Base-by-base conservation (phyloP, 768 basidiomycete species). In the Pisolithus sp. region DNA sequence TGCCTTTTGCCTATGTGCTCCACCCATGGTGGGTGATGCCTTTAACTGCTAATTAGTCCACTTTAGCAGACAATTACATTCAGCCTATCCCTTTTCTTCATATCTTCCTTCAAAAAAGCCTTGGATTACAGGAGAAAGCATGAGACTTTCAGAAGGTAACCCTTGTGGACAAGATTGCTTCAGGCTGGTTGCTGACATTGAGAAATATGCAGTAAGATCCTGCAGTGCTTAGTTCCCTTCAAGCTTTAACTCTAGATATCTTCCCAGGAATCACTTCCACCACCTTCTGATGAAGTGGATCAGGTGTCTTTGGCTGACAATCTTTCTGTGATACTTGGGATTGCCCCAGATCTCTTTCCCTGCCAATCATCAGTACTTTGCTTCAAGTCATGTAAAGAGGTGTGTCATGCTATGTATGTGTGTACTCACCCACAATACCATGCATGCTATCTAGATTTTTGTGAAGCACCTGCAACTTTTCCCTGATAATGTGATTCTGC, bases 321-420 rank as follows among this genome's bases (percentile, higher is more conserved):
- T 2, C 61, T 80, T 1, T 44, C 58, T 13, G 70, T 69, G 31
- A 52, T 78, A 0, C 59, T 82, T 9, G 69, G 67, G 13, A 57
- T 78, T 26, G 60, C 69, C 10, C 78, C 81, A 7, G 74, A 81
- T 50, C 53, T 72, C 20, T 55, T 61, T 17, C 79, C 80, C 0
- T 83, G 82, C 53, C 68, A 78, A 54, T 54, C 82, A 24, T 74
- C 80, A 18, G 54, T 66, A 1, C 70, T 82, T 28, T 76, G 75
- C 44, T 68, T 73, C 10, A 76, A 71, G 52, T 69, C 72, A 9
- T 83, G 81, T 51, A 62, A 64, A 26, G 71, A 81, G 65, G 80
- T 76, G 54, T 34, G 17, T 0, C 23, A 6, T 39, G 18, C 4
- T 12, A 21, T 10, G 2, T 24, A 17, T 26, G 1, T 4, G 43